Conservation (phyloP, 495 filamentous ascomycete species). For the Tuber indicum region DNA sequence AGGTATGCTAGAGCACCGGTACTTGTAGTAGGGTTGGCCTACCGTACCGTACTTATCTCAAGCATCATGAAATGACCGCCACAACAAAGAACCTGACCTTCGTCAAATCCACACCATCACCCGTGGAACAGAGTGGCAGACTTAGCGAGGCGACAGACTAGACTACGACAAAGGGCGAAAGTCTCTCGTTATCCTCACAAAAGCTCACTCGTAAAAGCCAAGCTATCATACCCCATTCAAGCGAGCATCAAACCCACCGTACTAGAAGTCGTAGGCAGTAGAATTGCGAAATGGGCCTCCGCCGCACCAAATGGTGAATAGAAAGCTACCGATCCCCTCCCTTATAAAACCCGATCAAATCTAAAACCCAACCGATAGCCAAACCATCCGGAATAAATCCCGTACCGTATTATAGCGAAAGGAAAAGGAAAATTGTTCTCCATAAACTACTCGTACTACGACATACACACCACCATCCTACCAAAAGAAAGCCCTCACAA, state of each 20-base stretch:
- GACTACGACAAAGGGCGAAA: neutral
- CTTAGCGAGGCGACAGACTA: neutral
- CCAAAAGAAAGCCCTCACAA: neutral
- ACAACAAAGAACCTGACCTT: neutral
- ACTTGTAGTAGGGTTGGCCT: neutral
- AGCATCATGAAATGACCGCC: neutral
- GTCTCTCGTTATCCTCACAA: neutral
- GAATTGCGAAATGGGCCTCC: neutral
- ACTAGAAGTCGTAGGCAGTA: too few species aligned
- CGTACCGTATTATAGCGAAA: neutral
- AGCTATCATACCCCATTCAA: neutral
- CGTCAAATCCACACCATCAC: neutral
- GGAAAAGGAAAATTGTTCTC: neutral
- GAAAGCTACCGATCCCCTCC: neutral
- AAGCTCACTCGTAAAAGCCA: neutral
- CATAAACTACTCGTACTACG: neutral
- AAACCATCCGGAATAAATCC: neutral
- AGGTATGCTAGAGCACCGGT: neutral
- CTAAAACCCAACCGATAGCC: neutral
- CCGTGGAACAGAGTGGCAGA: neutral
- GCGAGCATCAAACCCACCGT: neutral
- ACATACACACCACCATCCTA: neutral
- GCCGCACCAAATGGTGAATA: neutral
- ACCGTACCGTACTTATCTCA: neutral
- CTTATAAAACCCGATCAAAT: neutral